These are phyloP conservation scores for Neurospora pannonica DNA, from an alignment of 495 filamentous ascomycete genomes.

Conservation along the genomic window DNA sequence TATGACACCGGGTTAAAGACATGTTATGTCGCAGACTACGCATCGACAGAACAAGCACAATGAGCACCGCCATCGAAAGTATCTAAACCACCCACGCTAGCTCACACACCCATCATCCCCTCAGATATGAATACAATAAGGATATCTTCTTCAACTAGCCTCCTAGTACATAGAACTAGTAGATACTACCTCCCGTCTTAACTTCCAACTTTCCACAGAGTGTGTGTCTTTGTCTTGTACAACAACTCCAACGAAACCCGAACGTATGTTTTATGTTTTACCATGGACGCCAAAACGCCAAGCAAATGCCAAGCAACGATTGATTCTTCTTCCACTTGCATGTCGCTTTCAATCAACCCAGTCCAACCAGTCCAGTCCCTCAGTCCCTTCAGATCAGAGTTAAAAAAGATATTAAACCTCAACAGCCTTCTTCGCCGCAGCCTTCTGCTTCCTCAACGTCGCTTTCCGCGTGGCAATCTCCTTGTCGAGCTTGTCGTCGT, in stretches of 20 bases:
- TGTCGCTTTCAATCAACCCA: constrained; percentile 4
- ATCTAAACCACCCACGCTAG: neutral
- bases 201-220: neutral
- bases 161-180: neutral
- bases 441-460: constrained; percentile 47
- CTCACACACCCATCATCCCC: neutral
- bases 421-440: constrained; percentile 43
- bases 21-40: neutral
- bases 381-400: neutral
- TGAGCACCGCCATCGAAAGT: neutral
- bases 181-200: neutral
- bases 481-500: constrained; percentile 49
- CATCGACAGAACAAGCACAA: neutral
- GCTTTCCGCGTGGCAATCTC: constrained; percentile 51
- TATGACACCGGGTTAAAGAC: neutral
- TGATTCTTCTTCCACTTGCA: constrained; percentile 2
- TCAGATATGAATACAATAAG: neutral
- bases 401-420: constrained; percentile 10
- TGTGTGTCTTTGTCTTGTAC: neutral
- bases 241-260: neutral
- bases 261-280: constrained; percentile 1
- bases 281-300: constrained; percentile 15
- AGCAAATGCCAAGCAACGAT: constrained; percentile 5
- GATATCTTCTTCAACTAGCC: neutral
- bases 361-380: neutral